Evolutionary conservation across 805 yeast species (phyloP).

Genomic region (Ogataea neopini): DNA sequence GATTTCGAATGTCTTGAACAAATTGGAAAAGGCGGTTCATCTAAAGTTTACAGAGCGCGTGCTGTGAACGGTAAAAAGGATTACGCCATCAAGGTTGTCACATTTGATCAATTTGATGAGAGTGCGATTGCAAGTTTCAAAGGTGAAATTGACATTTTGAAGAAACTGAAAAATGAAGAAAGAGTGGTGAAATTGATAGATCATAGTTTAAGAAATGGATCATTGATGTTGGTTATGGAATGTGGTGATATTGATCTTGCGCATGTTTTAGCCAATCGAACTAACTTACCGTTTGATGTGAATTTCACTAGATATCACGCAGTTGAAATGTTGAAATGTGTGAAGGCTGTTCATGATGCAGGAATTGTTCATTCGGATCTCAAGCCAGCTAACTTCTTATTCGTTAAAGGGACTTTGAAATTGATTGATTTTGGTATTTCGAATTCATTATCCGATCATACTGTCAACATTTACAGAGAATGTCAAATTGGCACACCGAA

Average conservation of each 20-base stretch:
- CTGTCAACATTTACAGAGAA: conserved; percentile 85
- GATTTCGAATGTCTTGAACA: conserved; percentile 75
- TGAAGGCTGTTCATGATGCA: conserved; percentile 80
- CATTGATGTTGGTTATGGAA: conserved; percentile 82
- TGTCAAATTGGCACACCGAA: conserved; percentile 94
- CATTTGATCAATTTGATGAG: conserved; percentile 79
- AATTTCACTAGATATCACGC: conserved; percentile 81
- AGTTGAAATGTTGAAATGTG: conserved; percentile 76
- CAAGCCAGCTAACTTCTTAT: conserved; percentile 69
- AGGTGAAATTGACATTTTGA: conserved; percentile 82
- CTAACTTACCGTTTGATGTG: conserved; percentile 57
- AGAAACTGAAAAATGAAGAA: conserved; percentile 55
- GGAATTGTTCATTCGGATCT: conserved; percentile 64
- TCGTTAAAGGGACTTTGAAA: conserved; percentile 81
- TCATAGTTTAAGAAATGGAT: conserved; percentile 63
- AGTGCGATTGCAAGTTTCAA: conserved; percentile 74
- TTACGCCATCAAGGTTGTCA: conserved; percentile 80
- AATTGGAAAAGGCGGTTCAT: conserved; percentile 89
- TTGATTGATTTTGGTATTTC: conserved; percentile 95
- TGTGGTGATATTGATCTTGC: conserved; percentile 93
- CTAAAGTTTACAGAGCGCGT: conserved; percentile 83
- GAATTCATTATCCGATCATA: conserved; percentile 91
- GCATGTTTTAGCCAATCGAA: conserved; percentile 64
- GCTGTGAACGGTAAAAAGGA: conserved; percentile 48
- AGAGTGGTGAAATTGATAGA: conserved; percentile 82